These are phyloP conservation scores for Closterium sp. DNA, from an alignment of 139 green algal genomes.

Conservation along the genomic window DNA sequence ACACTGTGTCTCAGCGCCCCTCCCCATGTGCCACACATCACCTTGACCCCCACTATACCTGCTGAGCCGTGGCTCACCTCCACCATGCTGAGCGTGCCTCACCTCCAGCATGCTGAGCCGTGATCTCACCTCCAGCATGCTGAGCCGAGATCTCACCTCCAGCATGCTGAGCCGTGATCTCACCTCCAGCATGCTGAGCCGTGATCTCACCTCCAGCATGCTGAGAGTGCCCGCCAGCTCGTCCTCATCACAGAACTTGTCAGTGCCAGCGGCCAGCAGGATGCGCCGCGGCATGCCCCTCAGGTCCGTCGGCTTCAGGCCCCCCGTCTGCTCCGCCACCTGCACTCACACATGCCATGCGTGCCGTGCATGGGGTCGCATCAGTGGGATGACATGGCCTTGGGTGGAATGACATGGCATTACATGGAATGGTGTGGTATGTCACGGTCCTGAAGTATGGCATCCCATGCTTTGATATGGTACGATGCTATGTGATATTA, in stretches of 20 bases:
- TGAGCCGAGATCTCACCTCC: neutral
- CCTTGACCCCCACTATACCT: neutral
- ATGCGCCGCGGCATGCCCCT: slow-evolving; percentile 13
- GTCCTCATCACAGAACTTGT: slow-evolving; percentile 5
- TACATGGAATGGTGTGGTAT: no score
- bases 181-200: no score
- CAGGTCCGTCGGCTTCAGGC: slow-evolving; percentile 6
- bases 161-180: neutral
- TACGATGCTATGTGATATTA: no score
- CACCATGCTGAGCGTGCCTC: neutral
- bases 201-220: slow-evolving; percentile 1
- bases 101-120: neutral
- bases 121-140: neutral
- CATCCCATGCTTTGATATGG: no score
- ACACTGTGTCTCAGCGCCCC: no score
- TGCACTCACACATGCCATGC: neutral
- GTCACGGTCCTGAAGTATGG: no score
- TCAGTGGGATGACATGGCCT: no score
- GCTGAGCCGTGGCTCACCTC: neutral
- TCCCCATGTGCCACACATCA: neutral
- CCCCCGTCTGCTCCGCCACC: slow-evolving; percentile 22
- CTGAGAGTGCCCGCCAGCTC: slow-evolving; percentile 6
- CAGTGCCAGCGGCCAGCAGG: neutral
- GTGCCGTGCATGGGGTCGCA: no score
- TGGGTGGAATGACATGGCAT: no score